Base-by-base conservation (phyloP, 2,329 filamentous ascomycete species). In the Colletotrichum higginsianum region DNA sequence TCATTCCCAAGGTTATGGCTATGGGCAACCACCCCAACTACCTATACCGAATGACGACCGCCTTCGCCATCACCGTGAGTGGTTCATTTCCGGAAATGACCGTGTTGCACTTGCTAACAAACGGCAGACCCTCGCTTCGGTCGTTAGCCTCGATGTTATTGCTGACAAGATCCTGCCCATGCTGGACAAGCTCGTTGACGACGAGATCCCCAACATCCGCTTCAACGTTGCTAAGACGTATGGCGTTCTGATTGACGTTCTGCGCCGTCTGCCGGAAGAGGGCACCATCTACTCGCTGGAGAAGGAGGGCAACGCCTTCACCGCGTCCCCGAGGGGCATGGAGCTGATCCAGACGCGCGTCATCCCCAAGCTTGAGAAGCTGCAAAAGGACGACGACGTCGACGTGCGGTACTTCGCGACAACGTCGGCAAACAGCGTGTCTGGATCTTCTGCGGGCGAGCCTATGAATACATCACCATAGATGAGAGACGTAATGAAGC, bases 201-300 rank as follows among this genome's bases (percentile, higher is more conserved):
- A 99, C 80, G 95, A 97, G 55, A 99, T 99, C 74, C 96, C 96
- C 76, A 99, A 99, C 85, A 99, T 99, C 81, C 94, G 96, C 62
- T 99, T 99, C 89, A 99, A 99, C 83, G 96, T 99, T 58, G 96
- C 96, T 77, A 99, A 99, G 87, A 98, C 96, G 57, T 99, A 98
- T 80, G 91, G 91, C 26, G 92, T 96, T 62, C 86, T 99, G 71
- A 95, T 98, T 78, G 92, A 93, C 76, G 95, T 95, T n/a, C 88
- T 99, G 79, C 95, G 96, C 83, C 93, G 94, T 77, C 88, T 99
- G 67, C 96, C 96, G 3, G 93, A 95, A 66, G 89, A 96, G 79
- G 95, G 95, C 73, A 98, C 96, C 16, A 87, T 98, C 74, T 91
- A 93, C 80, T 91, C 94, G 63, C 84, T 97, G 71, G 94, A 98